Evolutionary conservation across 306 rosid genomes (phyloP).

Genomic region (Inga leiocalycina): DNA sequence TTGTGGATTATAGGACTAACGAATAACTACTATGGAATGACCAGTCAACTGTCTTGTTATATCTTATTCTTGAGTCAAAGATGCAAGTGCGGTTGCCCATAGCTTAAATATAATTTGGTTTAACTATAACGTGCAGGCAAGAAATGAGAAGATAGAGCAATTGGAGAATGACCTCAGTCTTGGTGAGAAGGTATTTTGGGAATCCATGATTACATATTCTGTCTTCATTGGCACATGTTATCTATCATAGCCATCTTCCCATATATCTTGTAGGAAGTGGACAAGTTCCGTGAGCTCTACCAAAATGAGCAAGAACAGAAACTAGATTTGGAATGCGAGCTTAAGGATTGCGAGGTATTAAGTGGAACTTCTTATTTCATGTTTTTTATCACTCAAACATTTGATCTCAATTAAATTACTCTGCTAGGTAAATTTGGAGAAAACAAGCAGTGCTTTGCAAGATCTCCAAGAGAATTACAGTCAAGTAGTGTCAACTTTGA

Average conservation of each 20-base stretch:
- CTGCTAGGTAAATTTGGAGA: conserved; percentile 64
- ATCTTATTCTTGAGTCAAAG: not conserved
- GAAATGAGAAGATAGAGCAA: conserved; percentile 78
- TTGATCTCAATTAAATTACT: conserved; percentile 31
- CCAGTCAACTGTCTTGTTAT: not conserved
- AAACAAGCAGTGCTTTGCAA: conserved; percentile 53
- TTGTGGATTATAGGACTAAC: not conserved
- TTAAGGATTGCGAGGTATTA: conserved; percentile 71
- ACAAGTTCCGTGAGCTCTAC: conserved; percentile 72
- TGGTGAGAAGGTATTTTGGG: conserved; percentile 60
- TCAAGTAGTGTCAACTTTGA: conserved; percentile 57
- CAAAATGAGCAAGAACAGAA: conserved; percentile 77
- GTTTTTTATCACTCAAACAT: not conserved
- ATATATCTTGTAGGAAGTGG: conserved; percentile 69
- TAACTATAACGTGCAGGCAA: conserved; percentile 53
- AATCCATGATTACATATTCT: conserved; percentile 18
- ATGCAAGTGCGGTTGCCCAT: conserved; percentile 20
- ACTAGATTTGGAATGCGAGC: conserved; percentile 68
- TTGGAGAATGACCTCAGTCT: conserved; percentile 74
- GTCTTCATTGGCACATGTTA: not conserved
- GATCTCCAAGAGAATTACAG: conserved; percentile 72
- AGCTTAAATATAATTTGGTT: conserved; percentile 21
- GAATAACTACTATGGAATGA: not conserved
- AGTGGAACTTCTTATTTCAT: not conserved
- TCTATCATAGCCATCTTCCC: conserved; percentile 19